Base-by-base conservation (phyloP, 75 land plant genomes). In the Isoetes taiwanensis region DNA sequence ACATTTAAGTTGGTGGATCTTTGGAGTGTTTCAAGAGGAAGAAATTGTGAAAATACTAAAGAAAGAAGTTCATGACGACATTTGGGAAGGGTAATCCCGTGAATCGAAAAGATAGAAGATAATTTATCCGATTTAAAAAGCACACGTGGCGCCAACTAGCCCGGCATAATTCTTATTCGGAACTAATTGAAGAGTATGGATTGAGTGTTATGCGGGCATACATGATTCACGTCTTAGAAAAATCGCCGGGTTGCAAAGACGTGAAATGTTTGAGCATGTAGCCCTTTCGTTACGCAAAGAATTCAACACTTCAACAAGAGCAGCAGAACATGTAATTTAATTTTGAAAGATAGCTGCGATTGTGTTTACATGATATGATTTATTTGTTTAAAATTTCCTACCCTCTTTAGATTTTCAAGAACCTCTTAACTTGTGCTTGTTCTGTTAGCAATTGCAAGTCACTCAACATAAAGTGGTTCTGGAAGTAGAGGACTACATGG, bases 111-210 rank as follows among this genome's bases (percentile, higher is more conserved):
- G 16, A 19, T 46, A 5, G n/a, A 46, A 23, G 50, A 46, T n/a
- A 46, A 46, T 23, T n/a, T 46, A 5, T 46, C 50, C 16, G 50
- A 46, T 23, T 16, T 46, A n/a, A n/a, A n/a, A 76, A 42, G 96
- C 99, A 34, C 99, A 94, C 65, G n/a, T n/a, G 99, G 90, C 34
- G 96, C 99, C 10, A 94, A 94, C 59, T 96, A 89, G 63, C 72
- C 96, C 52, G 99, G 99, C 29, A 94, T 94, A 23, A 35, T 70
- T 6, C 84, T 94, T 10, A 94, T 94, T 32, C 81, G 80, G 99
- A 94, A 46, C 80, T 94, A 3, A 84, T 94, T 57, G 84, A 70
- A 24, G 85, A 88, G 28, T 94, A 94, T 68, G 74, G 94, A 40
- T 55, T 94, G 34, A 78, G 70, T 5, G 79, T 77, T 16, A 96